A percentile compares a stretch with the other conserved stretches of the same genome.
phyloP scores from a whole-genome alignment of 2,329 filamentous ascomycete species.

The Arthroderma sp. region DNA sequence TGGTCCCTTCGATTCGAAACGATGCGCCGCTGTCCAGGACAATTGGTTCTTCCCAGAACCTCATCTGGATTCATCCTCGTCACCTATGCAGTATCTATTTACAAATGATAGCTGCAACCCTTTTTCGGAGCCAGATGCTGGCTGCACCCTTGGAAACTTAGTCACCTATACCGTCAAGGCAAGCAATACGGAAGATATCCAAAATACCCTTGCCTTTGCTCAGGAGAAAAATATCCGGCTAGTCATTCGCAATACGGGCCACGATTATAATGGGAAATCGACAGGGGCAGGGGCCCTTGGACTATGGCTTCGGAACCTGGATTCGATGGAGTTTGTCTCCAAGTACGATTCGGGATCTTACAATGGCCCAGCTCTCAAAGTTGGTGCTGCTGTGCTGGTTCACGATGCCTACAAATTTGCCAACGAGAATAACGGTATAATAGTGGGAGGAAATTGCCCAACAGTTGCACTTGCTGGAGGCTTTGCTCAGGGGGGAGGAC shows the following conservation, averaged over 20 bases:
- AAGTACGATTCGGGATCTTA: constrained; percentile 30
- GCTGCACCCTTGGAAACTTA: background rate
- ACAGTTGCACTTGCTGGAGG: constrained; percentile 40
- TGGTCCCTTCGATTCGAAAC: constrained; percentile 30
- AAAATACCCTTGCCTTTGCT: constrained; percentile 16
- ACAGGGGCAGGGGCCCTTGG: constrained; percentile 42
- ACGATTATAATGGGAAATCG: constrained; percentile 42
- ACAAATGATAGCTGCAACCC: constrained; percentile 1
- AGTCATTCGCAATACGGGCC: constrained; percentile 43
- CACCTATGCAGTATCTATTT: background rate
- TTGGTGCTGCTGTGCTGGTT: constrained; percentile 42
- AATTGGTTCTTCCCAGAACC: constrained; percentile 34
- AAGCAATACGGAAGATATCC: constrained; percentile 14
- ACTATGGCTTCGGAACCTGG: constrained; percentile 22
- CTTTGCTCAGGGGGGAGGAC: constrained; percentile 38
- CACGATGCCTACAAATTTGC: constrained; percentile 41
- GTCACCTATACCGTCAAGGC: constrained; percentile 27
- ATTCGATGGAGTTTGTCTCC: constrained; percentile 6
- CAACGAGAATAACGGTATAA: constrained; percentile 31
- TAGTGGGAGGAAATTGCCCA: constrained; percentile 41
- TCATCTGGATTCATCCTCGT: constrained; percentile 17
- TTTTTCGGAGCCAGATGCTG: background rate
- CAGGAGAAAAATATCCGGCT: constrained; percentile 23
- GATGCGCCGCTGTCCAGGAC: constrained; percentile 29
- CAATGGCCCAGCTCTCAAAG: constrained; percentile 39